These are phyloP conservation scores for Plasmodium cynomolgi DNA, from an alignment of 169 alveolate species.

Conservation along the genomic window DNA sequence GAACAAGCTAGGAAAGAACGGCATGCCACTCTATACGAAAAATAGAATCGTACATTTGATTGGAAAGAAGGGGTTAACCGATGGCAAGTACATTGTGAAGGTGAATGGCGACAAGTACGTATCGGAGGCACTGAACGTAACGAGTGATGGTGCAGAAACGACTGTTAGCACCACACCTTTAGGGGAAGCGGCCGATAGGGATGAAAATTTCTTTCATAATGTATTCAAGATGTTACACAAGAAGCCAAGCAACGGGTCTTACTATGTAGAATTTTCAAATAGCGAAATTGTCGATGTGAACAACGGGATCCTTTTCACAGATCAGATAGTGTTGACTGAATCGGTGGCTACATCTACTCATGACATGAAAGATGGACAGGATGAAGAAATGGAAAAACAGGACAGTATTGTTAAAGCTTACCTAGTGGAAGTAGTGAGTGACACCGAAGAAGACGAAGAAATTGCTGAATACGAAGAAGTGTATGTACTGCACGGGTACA, in stretches of 20 bases:
- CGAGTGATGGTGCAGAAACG: not conserved
- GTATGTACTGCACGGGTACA: not conserved
- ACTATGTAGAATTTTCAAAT: conserved; percentile 1
- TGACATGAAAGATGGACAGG: not conserved
- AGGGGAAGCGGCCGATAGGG: not conserved
- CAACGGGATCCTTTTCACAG: not conserved
- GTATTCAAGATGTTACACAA: conserved; percentile 3
- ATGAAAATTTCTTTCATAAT: not conserved
- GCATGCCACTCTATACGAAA: not conserved
- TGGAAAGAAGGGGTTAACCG: not conserved
- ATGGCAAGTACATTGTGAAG: not conserved
- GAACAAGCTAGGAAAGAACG: not conserved
- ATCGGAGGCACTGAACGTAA: not conserved
- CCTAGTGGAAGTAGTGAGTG: not conserved
- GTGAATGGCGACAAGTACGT: not conserved
- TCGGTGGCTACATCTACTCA: not conserved
- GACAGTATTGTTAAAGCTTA: not conserved
- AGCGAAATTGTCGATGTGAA: not conserved
- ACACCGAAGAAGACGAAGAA: not conserved
- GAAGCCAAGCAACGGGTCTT: conserved; percentile 5
- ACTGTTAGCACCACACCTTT: not conserved
- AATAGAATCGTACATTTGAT: not conserved
- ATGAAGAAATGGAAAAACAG: not conserved
- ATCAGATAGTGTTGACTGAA: not conserved
- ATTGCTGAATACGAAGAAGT: not conserved